Base-by-base conservation (phyloP, 805 yeast species). In the Sungouiella blattae region DNA sequence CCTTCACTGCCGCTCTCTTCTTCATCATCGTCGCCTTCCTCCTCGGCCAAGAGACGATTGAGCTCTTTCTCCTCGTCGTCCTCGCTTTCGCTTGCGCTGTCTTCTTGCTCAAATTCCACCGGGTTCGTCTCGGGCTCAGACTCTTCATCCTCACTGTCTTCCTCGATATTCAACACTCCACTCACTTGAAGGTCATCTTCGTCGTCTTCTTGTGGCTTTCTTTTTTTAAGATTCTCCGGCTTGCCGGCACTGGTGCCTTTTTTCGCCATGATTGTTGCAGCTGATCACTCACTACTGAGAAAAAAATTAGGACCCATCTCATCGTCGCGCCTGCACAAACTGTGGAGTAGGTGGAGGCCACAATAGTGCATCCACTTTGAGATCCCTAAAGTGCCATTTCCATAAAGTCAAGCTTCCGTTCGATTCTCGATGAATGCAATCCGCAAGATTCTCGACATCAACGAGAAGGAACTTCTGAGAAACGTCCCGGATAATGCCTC, bases 401-500 rank as follows among this genome's bases (percentile, higher is more conserved):
- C n/a, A 11, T n/a, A n/a, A n/a, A n/a, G n/a, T n/a, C n/a, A n/a
- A n/a, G n/a, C n/a, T n/a, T n/a, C n/a, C n/a, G n/a, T n/a, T n/a
- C n/a, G n/a, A n/a, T n/a, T n/a, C n/a, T n/a, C 22, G 3, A 67
- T 67, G 72, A 64, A 65, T 41, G 47, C 64, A 3, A 64, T 67
- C 28, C 57, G 55, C 33, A 61, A 61, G 28, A 77, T 82, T 16
- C 71, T 77, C 45, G 63, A 64, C 28, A 71, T 85, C 33, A 87
- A 79, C 52, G 76, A 79, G 36, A 69, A 66, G 37, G 97, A 89
- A 51, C 66, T 88, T 12, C 73, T 71, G n/a, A 60, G 61, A 6
- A 78, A 80, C 11, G 72, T 78, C 0, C 58, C 82, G 0, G 68
- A 72, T 23, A 60, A 67, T 4, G 86, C 83, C 0, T 87, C 96